Evolutionary conservation across 169 alveolate genomes (phyloP).

Genomic region (Plasmodium inui): DNA sequence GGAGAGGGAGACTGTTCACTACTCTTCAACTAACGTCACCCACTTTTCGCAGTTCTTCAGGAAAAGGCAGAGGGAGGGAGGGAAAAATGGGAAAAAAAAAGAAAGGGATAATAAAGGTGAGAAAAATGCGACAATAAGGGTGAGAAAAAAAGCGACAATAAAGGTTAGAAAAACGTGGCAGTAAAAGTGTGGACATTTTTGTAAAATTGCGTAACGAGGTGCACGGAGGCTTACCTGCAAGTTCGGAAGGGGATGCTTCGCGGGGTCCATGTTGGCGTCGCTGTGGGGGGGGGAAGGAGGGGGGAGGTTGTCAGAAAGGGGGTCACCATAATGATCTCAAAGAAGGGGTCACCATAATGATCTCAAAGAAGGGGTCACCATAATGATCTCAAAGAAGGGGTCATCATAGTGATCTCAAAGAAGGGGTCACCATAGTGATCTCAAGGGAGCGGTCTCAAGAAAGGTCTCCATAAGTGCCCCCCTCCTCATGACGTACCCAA

Average conservation of each 20-base stretch:
- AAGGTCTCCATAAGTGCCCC: too few species aligned
- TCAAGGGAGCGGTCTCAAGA: too few species aligned
- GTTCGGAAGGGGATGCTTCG: constrained; percentile 49
- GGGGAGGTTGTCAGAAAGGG: not conserved
- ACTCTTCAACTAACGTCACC: constrained; percentile 47
- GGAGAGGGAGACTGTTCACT: not conserved
- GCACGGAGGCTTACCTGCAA: constrained; percentile 13
- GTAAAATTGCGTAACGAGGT: not conserved
- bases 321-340: not conserved
- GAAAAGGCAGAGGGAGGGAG: not conserved
- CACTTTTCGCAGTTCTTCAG: constrained; percentile 64
- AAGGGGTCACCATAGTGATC: too few species aligned
- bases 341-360: too few species aligned
- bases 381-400: not conserved
- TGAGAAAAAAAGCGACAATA: not conserved
- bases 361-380: too few species aligned
- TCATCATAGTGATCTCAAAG: too few species aligned
- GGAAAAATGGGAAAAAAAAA: not conserved
- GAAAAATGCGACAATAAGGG: not conserved
- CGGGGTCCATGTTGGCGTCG: constrained; percentile 34
- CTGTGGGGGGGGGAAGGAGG: constrained; percentile 4
- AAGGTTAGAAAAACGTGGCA: not conserved
- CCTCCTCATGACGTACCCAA: not conserved
- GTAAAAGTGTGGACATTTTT: not conserved
- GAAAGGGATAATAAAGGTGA: not conserved